Evolutionary conservation across 1,284 basidiomycete genomes (phyloP).

Genomic region (Pholiota adiposa): DNA sequence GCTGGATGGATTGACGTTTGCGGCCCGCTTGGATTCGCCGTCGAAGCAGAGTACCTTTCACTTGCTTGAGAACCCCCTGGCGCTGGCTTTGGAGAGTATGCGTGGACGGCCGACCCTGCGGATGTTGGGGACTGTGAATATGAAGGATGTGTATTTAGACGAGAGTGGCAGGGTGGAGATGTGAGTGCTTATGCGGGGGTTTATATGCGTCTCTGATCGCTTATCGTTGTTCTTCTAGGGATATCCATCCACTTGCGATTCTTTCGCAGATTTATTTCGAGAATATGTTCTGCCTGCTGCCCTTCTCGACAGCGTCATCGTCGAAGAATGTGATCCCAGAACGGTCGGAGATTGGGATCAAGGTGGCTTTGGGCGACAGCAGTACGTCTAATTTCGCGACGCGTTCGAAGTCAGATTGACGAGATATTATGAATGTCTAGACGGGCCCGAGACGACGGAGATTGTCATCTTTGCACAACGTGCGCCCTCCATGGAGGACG

Average conservation of each 20-base stretch:
- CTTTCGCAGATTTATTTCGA: conserved; percentile 71
- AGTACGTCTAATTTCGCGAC: conserved; percentile 43
- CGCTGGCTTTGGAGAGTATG: conserved; percentile 79
- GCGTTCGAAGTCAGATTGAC: not conserved
- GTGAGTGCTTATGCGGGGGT: conserved; percentile 49
- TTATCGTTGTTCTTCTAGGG: conserved; percentile 41
- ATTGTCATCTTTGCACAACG: conserved; percentile 70
- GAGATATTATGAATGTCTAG: conserved; percentile 37
- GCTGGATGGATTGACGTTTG: conserved; percentile 76
- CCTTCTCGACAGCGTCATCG: conserved; percentile 40
- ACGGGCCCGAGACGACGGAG: conserved; percentile 66
- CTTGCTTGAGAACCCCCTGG: conserved; percentile 69
- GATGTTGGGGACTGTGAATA: conserved; percentile 55
- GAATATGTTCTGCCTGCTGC: conserved; percentile 62
- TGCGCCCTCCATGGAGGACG: conserved; percentile 24
- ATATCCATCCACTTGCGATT: conserved; percentile 69
- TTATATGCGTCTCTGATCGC: not conserved
- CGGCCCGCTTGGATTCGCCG: conserved; percentile 48
- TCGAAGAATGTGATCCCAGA: conserved; percentile 15
- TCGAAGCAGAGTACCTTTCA: conserved; percentile 34
- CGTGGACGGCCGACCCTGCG: conserved; percentile 70
- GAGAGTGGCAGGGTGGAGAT: conserved; percentile 61
- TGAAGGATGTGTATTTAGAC: conserved; percentile 64
- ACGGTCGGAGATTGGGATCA: conserved; percentile 53
- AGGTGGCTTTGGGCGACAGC: conserved; percentile 70